Evolutionary conservation across 164 flowering plant species (phyloP).

Genomic region (Liquidambar formosana): DNA sequence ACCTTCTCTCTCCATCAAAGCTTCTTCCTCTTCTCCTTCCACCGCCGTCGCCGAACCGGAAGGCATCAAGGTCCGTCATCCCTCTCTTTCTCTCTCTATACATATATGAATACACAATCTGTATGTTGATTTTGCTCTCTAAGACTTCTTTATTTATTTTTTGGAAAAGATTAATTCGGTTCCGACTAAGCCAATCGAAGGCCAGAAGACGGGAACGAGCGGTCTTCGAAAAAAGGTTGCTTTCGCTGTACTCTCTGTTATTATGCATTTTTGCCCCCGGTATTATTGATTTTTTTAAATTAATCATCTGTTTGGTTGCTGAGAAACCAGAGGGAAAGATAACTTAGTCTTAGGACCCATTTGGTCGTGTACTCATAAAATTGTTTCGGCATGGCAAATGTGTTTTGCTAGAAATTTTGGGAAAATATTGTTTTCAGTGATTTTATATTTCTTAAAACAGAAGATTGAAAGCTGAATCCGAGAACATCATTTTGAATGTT

Average conservation of each 20-base stretch:
- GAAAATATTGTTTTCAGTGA: too few relatives aligned
- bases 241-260: neutral
- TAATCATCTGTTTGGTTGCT: neutral
- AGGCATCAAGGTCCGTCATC: conserved; percentile 53
- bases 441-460: too few relatives aligned
- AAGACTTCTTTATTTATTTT: neutral
- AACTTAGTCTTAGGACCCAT: too few relatives aligned
- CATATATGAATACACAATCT: neutral
- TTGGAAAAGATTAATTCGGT: conserved; percentile 64
- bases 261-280: neutral
- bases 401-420: too few relatives aligned
- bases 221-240: conserved; percentile 91
- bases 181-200: conserved; percentile 88
- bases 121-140: neutral
- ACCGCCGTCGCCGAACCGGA: conserved; percentile 45
- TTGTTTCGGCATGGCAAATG: too few relatives aligned
- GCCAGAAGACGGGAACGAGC: conserved; percentile 97
- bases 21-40: conserved; percentile 47
- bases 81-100: neutral
- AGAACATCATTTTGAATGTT: too few relatives aligned
- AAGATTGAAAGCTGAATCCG: too few relatives aligned
- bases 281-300: neutral
- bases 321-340: neutral
- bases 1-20: conserved; percentile 23
- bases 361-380: too few relatives aligned